A percentile compares a stretch with the other conserved stretches of the same genome.
Evolutionary conservation across 1,139 yeast genomes (phyloP).

Genomic region (Sugiyamaella castrensis): DNA sequence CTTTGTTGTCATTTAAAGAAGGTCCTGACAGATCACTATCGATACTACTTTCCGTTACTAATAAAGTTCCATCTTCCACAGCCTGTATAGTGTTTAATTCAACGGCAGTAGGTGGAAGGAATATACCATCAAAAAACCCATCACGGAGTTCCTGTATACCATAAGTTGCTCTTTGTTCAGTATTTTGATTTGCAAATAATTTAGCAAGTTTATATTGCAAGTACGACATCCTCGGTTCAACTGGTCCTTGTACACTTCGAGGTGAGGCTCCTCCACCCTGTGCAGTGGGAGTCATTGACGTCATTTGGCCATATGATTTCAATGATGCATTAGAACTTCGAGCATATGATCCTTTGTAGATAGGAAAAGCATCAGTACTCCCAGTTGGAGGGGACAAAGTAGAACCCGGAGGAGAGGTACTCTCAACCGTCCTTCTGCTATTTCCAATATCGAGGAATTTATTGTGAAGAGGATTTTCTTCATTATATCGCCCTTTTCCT

Average conservation of each 20-base stretch:
- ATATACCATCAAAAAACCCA: conserved; percentile 49
- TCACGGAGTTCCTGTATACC: conserved; percentile 46
- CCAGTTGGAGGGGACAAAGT: background rate
- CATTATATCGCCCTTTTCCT: too few relatives aligned
- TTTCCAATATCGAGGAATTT: conserved; percentile 8
- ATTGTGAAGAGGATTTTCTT: background rate
- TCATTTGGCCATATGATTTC: conserved; percentile 7
- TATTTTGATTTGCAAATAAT: conserved; percentile 20
- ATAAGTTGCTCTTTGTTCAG: conserved; percentile 36
- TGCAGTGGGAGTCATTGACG: background rate
- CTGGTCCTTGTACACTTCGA: conserved; percentile 1
- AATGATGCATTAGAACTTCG: conserved; percentile 15
- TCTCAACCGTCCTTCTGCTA: background rate
- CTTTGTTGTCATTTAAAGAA: too few relatives aligned
- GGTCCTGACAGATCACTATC: too few relatives aligned
- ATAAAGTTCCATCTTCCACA: background rate
- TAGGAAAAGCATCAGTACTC: conserved; percentile 17
- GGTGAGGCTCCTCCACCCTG: background rate
- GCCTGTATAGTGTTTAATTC: conserved; percentile 22
- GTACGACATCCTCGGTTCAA: conserved; percentile 17
- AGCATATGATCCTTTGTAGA: conserved; percentile 26
- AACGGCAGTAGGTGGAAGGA: conserved; percentile 35
- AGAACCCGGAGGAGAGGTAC: background rate
- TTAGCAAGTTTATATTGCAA: conserved; percentile 15
- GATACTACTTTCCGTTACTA: too few relatives aligned